These are phyloP conservation scores for Alternaria conjuncta DNA, from an alignment of 2,329 filamentous ascomycete genomes.

Conservation along the genomic window DNA sequence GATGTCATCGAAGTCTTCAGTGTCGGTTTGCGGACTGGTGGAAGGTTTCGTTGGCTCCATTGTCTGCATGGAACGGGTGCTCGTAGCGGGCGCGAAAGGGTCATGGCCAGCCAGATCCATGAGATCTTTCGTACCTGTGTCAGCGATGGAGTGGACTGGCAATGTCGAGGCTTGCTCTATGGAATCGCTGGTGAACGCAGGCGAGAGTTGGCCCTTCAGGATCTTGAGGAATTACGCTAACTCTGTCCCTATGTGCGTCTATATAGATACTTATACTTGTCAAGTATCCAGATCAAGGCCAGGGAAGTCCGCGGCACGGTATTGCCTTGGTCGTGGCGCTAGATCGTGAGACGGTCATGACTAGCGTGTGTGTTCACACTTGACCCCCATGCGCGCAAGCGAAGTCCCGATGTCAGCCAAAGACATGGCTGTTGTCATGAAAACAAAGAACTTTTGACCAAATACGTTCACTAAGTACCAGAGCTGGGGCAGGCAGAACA, in stretches of 20 bases:
- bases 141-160: neutral
- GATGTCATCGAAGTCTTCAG: neutral
- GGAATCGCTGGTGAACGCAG: neutral
- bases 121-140: neutral
- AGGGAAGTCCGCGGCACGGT: neutral
- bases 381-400: neutral
- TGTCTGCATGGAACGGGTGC: neutral
- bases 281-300: neutral
- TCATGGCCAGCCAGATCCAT: neutral
- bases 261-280: neutral
- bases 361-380: neutral
- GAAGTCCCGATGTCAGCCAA: neutral
- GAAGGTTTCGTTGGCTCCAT: neutral
- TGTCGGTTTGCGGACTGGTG: neutral
- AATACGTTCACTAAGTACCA: neutral
- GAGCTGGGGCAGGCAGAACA: neutral
- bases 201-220: neutral
- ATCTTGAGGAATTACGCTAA: neutral
- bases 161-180: neutral
- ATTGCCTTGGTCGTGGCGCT: neutral
- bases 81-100: neutral
- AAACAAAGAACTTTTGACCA: neutral
- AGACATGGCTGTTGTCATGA: neutral
- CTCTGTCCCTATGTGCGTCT: neutral
- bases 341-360: neutral